Conservation (phyloP, 345 rosid genomes). For the Pelargonium nanum region DNA sequence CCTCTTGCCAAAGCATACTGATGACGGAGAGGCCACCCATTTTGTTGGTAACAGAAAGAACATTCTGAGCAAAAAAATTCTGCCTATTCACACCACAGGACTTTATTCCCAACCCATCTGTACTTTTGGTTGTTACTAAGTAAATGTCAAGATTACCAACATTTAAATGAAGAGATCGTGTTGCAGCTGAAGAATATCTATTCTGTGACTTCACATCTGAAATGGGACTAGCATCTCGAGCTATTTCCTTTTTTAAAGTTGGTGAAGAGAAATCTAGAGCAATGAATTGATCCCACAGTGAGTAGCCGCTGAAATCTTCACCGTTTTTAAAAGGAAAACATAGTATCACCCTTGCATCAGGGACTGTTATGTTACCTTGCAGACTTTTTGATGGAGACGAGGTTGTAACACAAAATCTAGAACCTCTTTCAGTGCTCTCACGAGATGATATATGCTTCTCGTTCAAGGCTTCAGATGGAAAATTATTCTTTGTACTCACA, state of each 20-base stretch:
- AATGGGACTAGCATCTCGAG: constrained; percentile 10
- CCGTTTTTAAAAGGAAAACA: constrained; percentile 55
- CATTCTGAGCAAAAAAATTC: constrained; percentile 37
- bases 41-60: constrained; percentile 40
- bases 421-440: constrained; percentile 16
- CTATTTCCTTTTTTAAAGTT: constrained; percentile 21
- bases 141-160: constrained; percentile 47
- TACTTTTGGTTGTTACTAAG: constrained; percentile 37
- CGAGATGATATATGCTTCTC: constrained; percentile 16
- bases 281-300: constrained; percentile 53
- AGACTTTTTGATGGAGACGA: constrained; percentile 36
- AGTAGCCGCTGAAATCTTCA: constrained; percentile 24
- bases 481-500: constrained; percentile 14
- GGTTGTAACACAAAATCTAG: constrained; percentile 17
- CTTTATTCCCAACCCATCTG: constrained; percentile 21
- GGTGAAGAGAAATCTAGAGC: constrained; percentile 53
- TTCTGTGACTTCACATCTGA: constrained; percentile 29
- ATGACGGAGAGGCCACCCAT: constrained; percentile 41
- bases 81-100: constrained; percentile 16
- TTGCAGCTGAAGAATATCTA: constrained; percentile 26
- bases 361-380: constrained; percentile 44
- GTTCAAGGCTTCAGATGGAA: constrained; percentile 10
- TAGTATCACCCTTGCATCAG: constrained; percentile 56
- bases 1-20: constrained; percentile 75
- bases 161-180: constrained; percentile 42